Base-by-base conservation (phyloP, 108 stramenopile species). In the Nitzschia sp. region DNA sequence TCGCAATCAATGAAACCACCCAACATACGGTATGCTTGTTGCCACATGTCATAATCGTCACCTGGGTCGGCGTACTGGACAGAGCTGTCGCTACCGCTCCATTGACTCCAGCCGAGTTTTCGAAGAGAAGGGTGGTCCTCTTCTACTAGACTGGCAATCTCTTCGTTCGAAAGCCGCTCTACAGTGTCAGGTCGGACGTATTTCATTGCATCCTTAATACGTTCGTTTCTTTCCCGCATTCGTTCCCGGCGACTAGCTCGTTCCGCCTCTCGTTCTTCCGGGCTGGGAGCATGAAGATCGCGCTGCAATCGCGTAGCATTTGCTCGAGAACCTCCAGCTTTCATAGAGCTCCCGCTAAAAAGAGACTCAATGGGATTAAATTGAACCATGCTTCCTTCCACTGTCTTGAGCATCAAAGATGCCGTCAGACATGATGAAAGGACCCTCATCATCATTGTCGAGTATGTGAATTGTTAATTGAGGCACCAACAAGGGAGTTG, bases 1-100 rank as follows among this genome's bases (percentile, higher is more conserved):
- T 88, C 87, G 55, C 92, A 93, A 62, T 93, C 92, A 60, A 93
- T 85, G 60, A 78, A 93, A 9, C 84, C 92, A 32, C 92, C 92
- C 9, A 93, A 65, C 77, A 90, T 83, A 25, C 92, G 73, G 57
- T 90, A 93, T 13, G 85, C 92, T 72, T 93, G 92, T 44, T 73
- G 71, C 92, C 92, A 93, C 76, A 84, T 87, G 63, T 89, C 85
- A 50, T 84, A 88, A 60, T 88, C 80, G 19, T 79, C 69, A 21
- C 75, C 64, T 9, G 85, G 81, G 78, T 82, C 76, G 35, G 69
- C 81, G n/a, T 59, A 62, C 15, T 38, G n/a, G 11, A 71, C 13
- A 22, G 32, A 38, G 28, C 31, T 50, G 34, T 31, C 47, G 19
- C 34, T 64, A 0, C 38, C n/a, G 30, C 61, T 5, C 0, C 57